Base-by-base conservation (phyloP, 2,329 filamentous ascomycete genomes). In the Epichloe elymi region DNA sequence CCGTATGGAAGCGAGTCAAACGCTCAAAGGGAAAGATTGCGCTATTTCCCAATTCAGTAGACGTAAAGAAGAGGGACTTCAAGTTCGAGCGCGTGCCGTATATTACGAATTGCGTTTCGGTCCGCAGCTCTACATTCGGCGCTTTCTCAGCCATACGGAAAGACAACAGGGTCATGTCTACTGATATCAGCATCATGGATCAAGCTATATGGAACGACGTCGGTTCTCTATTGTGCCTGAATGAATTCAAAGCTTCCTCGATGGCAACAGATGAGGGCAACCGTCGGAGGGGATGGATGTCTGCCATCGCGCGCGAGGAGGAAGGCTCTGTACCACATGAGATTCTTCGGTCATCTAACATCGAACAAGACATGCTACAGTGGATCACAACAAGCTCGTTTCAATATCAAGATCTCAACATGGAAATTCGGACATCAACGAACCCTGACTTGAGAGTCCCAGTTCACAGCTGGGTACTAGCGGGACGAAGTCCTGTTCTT, bases 11-110 rank as follows among this genome's bases (percentile, higher is more conserved):
- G 58, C 84, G 91, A 53, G 82, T 93, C 48, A 88, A 88, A 61
- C 80, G 93, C 54, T 75, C 79, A 26, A 95, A 91, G 56, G 82
- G 85, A 47, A 94, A 95, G 60, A 82, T 85, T 57, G 74, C 79
- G 0, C 70, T 72, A 1, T 66, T 67, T 19, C 49, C 70, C 12
- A 71, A 70, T 3, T 66, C 66, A 2, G 66, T 70, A 1, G 80
- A 82, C 20, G 73, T 76, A 36, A 86, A 81, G 59, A 78, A 80
- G 12, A 95, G 94, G 58, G 89, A 95, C 62, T 95, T 94, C 72
- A 98, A 98, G 64, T 98, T 97, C 58, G 83, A 91, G 60, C 83
- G 93, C 52, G 82, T 98, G 8, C 85, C 93, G 1, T 89, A 86
- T 41, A 79, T 98, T 51, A 95, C 88, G 2, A 83, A 89, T 37